phyloP scores from a whole-genome alignment of 2,329 filamentous ascomycete genomes.

The Pseudohalonectria lignicola region DNA sequence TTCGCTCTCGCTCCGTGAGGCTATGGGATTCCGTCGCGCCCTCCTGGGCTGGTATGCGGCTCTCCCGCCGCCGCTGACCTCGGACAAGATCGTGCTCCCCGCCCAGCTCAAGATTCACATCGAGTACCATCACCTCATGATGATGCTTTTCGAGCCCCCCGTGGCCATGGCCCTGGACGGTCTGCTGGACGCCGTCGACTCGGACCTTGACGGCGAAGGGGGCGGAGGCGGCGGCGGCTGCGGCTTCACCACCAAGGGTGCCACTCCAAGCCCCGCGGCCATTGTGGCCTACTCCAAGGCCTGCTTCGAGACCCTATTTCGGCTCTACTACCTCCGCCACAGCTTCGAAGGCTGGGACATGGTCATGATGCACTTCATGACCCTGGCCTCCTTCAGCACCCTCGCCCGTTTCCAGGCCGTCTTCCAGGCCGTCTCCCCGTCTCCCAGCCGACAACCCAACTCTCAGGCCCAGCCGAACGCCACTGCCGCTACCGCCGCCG shows the following conservation, averaged over 20 bases:
- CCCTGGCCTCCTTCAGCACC: not conserved
- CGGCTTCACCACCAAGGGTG: no score
- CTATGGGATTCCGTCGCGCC: constrained; percentile 11
- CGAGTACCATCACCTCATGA: constrained; percentile 9
- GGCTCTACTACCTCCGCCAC: constrained; percentile 22
- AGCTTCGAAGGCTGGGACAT: constrained; percentile 14
- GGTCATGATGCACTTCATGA: constrained; percentile 10
- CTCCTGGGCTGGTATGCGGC: constrained; percentile 8
- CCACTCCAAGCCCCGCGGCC: no score
- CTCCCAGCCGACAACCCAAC: not conserved
- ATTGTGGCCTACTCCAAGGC: constrained; percentile 9
- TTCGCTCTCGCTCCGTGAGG: constrained; percentile 8
- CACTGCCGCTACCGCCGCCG: no score
- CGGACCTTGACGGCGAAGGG: no score
- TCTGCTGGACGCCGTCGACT: no score
- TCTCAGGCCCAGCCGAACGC: no score
- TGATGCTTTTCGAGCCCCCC: not conserved
- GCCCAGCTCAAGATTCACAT: constrained; percentile 18
- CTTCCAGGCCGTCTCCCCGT: not conserved
- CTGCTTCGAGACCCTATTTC: constrained; percentile 18
- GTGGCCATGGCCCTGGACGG: not conserved
- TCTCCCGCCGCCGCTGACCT: constrained; percentile 15
- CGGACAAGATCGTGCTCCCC: constrained; percentile 15
- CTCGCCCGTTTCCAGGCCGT: not conserved
- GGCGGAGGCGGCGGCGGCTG: no score